phyloP scores from a whole-genome alignment of 345 rosid species.

The Noccaea caerulescens region DNA sequence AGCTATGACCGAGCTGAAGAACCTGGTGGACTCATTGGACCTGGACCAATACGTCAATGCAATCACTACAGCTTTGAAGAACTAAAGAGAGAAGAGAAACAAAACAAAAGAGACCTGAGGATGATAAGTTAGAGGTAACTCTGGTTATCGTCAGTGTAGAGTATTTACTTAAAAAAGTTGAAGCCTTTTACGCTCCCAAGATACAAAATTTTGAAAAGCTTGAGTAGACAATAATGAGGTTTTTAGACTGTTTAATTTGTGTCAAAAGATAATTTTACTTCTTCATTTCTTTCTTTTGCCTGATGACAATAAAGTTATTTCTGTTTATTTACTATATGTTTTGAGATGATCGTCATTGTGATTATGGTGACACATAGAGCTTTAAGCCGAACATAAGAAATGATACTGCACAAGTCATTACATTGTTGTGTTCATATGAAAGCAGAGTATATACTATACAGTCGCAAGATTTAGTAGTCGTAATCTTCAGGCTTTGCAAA shows the following conservation, averaged over 20 bases:
- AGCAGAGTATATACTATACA: constrained; percentile 2
- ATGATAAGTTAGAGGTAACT: constrained; percentile 36
- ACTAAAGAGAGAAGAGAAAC: constrained; percentile 24
- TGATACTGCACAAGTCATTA: constrained; percentile 27
- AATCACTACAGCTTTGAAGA: constrained; percentile 33
- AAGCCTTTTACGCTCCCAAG: constrained; percentile 38
- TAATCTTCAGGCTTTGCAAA: constrained; percentile 86
- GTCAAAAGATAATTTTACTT: constrained; percentile 29
- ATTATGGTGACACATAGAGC: constrained; percentile 15
- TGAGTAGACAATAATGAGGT: constrained; percentile 39
- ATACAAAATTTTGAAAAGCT: constrained; percentile 35
- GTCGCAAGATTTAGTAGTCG: constrained; percentile 37
- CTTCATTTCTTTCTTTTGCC: background rate
- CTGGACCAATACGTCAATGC: constrained; percentile 21
- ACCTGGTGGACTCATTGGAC: constrained; percentile 32
- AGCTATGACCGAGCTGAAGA: constrained; percentile 37
- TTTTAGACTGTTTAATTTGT: constrained; percentile 29
- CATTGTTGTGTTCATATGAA: constrained; percentile 23
- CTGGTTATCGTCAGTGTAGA: constrained; percentile 35
- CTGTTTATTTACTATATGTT: constrained; percentile 21
- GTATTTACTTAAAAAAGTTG: constrained; percentile 32
- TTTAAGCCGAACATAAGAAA: background rate
- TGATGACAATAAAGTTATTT: constrained; percentile 41
- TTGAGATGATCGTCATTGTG: background rate
- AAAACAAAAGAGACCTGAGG: background rate